These are phyloP conservation scores for Neoboletus subvelutipes DNA, from an alignment of 768 basidiomycete species.

Conservation along the genomic window DNA sequence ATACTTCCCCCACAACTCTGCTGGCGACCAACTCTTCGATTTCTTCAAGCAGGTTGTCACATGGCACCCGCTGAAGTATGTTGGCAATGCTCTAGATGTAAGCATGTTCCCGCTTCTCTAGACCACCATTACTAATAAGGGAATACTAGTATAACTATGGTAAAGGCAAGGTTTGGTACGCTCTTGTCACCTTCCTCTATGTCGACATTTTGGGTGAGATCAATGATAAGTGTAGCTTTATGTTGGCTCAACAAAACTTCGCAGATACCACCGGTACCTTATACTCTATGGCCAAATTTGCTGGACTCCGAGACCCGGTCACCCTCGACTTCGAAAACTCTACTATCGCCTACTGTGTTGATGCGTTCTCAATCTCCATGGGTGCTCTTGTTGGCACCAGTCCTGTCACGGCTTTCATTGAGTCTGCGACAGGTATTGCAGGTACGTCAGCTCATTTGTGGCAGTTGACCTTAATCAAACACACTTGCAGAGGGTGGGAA, in stretches of 20 bases:
- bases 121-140: slow-evolving; percentile 5
- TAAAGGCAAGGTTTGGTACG: slow-evolving; percentile 83
- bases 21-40: slow-evolving; percentile 72
- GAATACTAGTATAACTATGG: slow-evolving; percentile 45
- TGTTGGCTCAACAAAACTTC: not conserved
- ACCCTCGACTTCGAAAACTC: slow-evolving; percentile 87
- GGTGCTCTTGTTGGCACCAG: slow-evolving; percentile 78
- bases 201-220: slow-evolving; percentile 76
- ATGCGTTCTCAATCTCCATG: slow-evolving; percentile 79
- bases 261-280: slow-evolving; percentile 62
- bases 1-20: slow-evolving; percentile 69
- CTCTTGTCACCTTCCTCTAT: slow-evolving; percentile 85
- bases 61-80: slow-evolving; percentile 60
- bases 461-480: slow-evolving; percentile 5
- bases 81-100: slow-evolving; percentile 71
- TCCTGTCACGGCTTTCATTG: slow-evolving; percentile 81
- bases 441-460: slow-evolving; percentile 39
- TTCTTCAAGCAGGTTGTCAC: slow-evolving; percentile 85
- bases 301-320: slow-evolving; percentile 80
- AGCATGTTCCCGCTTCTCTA: slow-evolving; percentile 21
- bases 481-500: slow-evolving; percentile 70
- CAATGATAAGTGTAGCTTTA: not conserved
- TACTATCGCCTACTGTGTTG: slow-evolving; percentile 78
- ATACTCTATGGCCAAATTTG: slow-evolving; percentile 90
- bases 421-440: slow-evolving; percentile 78